phyloP scores from a whole-genome alignment of 768 basidiomycete genomes.

The Rhizopogon vinicolor region DNA sequence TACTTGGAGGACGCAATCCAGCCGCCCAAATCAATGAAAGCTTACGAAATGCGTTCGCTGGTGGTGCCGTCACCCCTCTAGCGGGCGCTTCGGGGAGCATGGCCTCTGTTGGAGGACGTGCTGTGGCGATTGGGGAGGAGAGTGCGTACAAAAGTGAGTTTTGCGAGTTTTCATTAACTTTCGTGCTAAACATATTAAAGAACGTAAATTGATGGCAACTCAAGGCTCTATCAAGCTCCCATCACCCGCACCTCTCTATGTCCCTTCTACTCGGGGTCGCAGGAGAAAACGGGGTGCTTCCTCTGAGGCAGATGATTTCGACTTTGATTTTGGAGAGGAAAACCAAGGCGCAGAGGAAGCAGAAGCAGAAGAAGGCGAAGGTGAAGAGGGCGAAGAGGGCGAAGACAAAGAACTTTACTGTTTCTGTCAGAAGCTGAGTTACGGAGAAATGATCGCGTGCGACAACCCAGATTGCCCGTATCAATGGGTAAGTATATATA shows the following conservation, averaged over 20 bases:
- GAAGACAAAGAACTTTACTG: conserved; percentile 61
- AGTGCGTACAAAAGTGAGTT: conserved; percentile 24
- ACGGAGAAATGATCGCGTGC: conserved; percentile 67
- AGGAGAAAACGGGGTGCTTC: conserved; percentile 32
- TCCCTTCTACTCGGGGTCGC: conserved; percentile 25
- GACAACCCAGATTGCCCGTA: conserved; percentile 51
- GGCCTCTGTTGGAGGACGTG: conserved; percentile 9
- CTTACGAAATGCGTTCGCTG: conserved; percentile 30
- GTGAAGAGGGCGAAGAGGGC: conserved; percentile 43
- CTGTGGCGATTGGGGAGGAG: conserved; percentile 17
- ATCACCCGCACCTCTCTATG: conserved; percentile 28
- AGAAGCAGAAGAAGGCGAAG: conserved; percentile 32
- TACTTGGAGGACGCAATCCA: conserved; percentile 32
- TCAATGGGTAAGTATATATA: conserved; percentile 48
- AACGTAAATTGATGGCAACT: conserved; percentile 23
- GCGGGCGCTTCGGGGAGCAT: conserved; percentile 1
- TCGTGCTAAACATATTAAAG: conserved; percentile 10
- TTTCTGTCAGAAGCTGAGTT: conserved; percentile 57
- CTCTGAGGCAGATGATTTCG: conserved; percentile 29
- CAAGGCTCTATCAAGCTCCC: conserved; percentile 29
- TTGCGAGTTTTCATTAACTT: not conserved
- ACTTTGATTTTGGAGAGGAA: conserved; percentile 30
- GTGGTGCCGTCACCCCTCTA: conserved; percentile 20
- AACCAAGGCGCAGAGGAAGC: conserved; percentile 24
- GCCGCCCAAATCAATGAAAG: conserved; percentile 36